phyloP scores from a whole-genome alignment of 192 early-diverging fungal genomes.

The Umbelopsis isabellina region DNA sequence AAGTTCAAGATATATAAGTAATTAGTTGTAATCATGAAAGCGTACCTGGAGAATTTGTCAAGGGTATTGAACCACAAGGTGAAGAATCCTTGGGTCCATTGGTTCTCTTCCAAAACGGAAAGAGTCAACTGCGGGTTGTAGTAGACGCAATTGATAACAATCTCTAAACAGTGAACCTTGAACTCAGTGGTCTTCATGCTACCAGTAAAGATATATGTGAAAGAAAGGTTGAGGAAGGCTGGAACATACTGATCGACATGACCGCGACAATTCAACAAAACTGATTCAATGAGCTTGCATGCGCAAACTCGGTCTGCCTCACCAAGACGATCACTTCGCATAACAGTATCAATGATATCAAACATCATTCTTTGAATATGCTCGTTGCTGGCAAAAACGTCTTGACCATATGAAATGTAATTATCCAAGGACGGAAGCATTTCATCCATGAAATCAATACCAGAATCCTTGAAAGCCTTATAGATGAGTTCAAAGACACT shows the following conservation, averaged over 20 bases:
- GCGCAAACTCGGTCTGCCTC: slow-evolving; percentile 82
- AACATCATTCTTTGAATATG: slow-evolving; percentile 75
- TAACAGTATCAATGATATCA: slow-evolving; percentile 85
- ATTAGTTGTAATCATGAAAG: neutral
- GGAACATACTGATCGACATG: slow-evolving; percentile 77
- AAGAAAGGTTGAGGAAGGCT: slow-evolving; percentile 70
- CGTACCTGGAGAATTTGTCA: slow-evolving; percentile 59
- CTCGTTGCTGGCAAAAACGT: slow-evolving; percentile 68
- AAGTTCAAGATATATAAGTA: neutral
- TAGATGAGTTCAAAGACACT: slow-evolving; percentile 78
- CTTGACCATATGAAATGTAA: slow-evolving; percentile 86
- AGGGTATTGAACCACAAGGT: slow-evolving; percentile 76
- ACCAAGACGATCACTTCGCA: slow-evolving; percentile 75
- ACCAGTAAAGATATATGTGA: slow-evolving; percentile 63
- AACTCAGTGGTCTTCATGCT: slow-evolving; percentile 69
- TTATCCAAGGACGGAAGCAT: slow-evolving; percentile 92
- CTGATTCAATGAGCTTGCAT: slow-evolving; percentile 83
- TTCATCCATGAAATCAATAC: slow-evolving; percentile 85
- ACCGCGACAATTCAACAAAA: slow-evolving; percentile 84
- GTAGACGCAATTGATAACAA: slow-evolving; percentile 80
- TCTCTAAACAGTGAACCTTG: slow-evolving; percentile 77
- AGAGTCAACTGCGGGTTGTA: slow-evolving; percentile 86
- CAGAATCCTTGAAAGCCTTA: slow-evolving; percentile 77
- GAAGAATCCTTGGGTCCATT: slow-evolving; percentile 80
- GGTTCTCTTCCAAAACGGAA: slow-evolving; percentile 74